phyloP scores from a whole-genome alignment of 495 filamentous ascomycete genomes.

The Podospora appendiculata region DNA sequence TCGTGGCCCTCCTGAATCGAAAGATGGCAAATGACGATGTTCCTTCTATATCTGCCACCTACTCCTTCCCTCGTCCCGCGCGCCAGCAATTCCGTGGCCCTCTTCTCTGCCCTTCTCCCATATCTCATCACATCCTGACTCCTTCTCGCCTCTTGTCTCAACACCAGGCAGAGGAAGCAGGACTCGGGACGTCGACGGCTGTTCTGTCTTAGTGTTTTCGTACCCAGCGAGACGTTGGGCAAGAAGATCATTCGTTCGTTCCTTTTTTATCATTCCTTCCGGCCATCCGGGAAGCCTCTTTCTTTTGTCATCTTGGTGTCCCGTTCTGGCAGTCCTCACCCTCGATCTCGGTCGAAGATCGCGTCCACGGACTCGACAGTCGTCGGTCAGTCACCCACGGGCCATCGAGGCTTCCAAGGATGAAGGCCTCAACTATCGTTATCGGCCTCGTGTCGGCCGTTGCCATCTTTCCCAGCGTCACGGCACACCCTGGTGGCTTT shows the following conservation, averaged over 20 bases:
- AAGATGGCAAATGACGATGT: neutral
- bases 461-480: conserved; percentile 15
- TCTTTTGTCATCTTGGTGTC: too few relatives aligned
- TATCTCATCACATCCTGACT: conserved; percentile 4
- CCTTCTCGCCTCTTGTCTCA: neutral
- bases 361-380: too few relatives aligned
- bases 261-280: neutral
- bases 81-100: neutral
- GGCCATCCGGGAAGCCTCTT: neutral
- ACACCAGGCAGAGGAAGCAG: neutral
- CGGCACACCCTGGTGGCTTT: conserved; percentile 19
- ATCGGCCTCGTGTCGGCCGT: conserved; percentile 31
- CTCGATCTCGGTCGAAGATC: too few relatives aligned
- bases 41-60: conserved; percentile 21
- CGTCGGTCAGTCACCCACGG: too few relatives aligned
- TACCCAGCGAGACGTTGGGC: neutral
- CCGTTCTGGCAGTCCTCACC: too few relatives aligned
- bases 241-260: neutral
- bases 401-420: too few relatives aligned
- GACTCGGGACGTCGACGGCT: too few relatives aligned
- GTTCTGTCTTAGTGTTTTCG: too few relatives aligned
- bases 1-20: too few relatives aligned
- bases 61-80: conserved; percentile 4
- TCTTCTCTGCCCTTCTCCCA: neutral
- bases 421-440: conserved; percentile 2